These are phyloP conservation scores for Blastocystis sp. DNA, from an alignment of 352 stramenopile genomes.

Conservation along the genomic window DNA sequence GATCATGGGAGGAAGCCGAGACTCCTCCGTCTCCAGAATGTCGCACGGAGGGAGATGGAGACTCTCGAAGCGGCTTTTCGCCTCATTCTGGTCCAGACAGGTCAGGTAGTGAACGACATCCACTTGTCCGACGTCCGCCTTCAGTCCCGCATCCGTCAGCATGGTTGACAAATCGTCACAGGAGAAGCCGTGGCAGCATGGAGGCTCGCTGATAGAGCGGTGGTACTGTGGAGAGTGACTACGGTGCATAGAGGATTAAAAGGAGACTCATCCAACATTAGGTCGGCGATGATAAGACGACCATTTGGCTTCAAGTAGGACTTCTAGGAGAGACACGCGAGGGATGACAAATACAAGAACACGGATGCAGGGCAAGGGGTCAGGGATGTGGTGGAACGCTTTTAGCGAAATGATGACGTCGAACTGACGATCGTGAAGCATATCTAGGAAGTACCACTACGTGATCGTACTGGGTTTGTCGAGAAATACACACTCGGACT, in stretches of 20 bases:
- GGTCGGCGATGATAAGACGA: constrained; percentile 24
- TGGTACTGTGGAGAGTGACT: constrained; percentile 42
- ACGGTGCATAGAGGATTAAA: neutral
- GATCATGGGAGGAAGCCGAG: neutral
- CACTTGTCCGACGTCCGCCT: neutral
- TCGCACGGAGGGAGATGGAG: neutral
- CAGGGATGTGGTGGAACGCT: constrained; percentile 42
- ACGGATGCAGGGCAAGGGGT: neutral
- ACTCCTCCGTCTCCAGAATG: neutral
- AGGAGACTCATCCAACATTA: neutral
- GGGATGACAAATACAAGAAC: neutral
- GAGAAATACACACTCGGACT: neutral
- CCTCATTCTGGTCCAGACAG: constrained; percentile 20
- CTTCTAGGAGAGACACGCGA: constrained; percentile 18
- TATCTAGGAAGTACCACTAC: neutral
- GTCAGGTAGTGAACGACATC: constrained; percentile 7
- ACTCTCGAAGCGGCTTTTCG: neutral
- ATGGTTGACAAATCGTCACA: neutral
- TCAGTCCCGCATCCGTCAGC: neutral
- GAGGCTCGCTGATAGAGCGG: neutral
- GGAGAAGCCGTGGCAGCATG: constrained; percentile 19
- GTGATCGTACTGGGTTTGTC: neutral
- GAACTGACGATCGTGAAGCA: neutral
- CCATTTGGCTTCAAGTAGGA: constrained; percentile 41
- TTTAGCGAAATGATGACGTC: constrained; percentile 45